Percentiles rank a stretch among this genome's conserved stretches.
Evolutionary conservation across 2,329 filamentous ascomycete species (phyloP).

Genomic region (Hypoxylon sp.): DNA sequence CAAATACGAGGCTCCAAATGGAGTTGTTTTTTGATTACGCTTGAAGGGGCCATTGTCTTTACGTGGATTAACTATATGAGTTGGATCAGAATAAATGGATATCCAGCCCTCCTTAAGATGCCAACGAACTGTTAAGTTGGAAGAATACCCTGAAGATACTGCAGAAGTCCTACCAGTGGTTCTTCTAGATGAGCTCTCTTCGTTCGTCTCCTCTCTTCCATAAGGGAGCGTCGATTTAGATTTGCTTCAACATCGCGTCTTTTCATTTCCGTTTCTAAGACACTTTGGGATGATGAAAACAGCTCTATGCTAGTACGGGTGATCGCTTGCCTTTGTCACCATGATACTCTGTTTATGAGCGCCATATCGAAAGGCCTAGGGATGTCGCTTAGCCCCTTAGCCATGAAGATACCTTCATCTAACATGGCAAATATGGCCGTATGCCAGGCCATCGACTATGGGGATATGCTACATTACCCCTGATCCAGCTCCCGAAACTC

Average conservation of each 20-base stretch:
- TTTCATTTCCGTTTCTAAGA: not conserved
- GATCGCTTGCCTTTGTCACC: not conserved
- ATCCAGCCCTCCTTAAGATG: not conserved
- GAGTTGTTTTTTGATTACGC: not conserved
- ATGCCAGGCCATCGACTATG: not conserved
- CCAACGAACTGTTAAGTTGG: not conserved
- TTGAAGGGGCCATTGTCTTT: not conserved
- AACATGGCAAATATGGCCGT: not conserved
- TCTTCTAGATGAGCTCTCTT: not conserved
- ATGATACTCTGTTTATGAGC: not conserved
- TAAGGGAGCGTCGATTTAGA: not conserved
- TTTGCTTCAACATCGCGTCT: not conserved
- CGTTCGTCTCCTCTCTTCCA: not conserved
- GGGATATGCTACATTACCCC: not conserved
- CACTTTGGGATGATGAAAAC: not conserved
- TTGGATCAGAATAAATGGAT: not conserved
- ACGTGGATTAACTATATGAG: conserved; percentile 7
- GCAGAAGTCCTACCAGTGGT: not conserved
- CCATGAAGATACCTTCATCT: not conserved
- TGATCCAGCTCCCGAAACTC: not conserved
- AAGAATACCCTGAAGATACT: not conserved
- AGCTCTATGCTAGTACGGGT: not conserved
- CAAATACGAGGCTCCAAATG: conserved; percentile 20
- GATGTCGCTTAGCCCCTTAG: not conserved
- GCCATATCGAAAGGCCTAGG: not conserved